Percentiles rank a stretch among this genome's conserved stretches.
Evolutionary conservation across 176 grass and related monocot species (phyloP).

Genomic region (Aegilops umbellulata): DNA sequence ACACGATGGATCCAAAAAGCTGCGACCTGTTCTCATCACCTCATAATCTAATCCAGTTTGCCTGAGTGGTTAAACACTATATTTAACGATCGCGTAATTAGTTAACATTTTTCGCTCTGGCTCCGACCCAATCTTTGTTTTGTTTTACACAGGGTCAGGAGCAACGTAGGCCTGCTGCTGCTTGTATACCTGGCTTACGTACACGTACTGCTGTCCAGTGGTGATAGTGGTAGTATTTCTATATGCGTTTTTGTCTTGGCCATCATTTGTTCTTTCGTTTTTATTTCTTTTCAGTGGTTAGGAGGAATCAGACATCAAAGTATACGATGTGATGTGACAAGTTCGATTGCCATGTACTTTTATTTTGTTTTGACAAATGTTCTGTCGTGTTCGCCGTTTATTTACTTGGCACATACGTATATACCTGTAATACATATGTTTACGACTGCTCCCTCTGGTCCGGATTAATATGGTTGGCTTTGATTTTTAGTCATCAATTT

Average conservation of each 20-base stretch:
- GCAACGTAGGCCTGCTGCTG: neutral
- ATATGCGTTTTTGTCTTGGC: neutral
- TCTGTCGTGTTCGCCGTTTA: neutral
- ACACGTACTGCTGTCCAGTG: neutral
- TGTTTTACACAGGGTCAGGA: neutral
- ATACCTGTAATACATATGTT: neutral
- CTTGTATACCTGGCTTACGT: neutral
- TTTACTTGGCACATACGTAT: neutral
- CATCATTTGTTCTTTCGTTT: neutral
- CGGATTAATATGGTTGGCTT: too few relatives aligned
- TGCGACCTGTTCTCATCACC: neutral
- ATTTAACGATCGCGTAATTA: neutral
- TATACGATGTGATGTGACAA: slow-evolving; percentile 25
- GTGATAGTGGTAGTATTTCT: neutral
- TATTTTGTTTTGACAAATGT: neutral
- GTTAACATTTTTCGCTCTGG: neutral
- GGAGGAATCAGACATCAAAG: slow-evolving; percentile 20
- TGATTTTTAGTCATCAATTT: too few relatives aligned
- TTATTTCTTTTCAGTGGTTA: neutral
- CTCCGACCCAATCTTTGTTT: slow-evolving; percentile 14
- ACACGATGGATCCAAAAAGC: slow-evolving; percentile 41
- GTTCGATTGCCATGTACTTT: neutral
- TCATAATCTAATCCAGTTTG: neutral
- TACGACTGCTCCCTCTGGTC: too few relatives aligned
- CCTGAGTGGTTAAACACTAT: neutral